Percentiles rank a stretch among this genome's conserved stretches.
Evolutionary conservation across 2,329 filamentous ascomycete genomes (phyloP).

Genomic region (Peltaster fructicola): DNA sequence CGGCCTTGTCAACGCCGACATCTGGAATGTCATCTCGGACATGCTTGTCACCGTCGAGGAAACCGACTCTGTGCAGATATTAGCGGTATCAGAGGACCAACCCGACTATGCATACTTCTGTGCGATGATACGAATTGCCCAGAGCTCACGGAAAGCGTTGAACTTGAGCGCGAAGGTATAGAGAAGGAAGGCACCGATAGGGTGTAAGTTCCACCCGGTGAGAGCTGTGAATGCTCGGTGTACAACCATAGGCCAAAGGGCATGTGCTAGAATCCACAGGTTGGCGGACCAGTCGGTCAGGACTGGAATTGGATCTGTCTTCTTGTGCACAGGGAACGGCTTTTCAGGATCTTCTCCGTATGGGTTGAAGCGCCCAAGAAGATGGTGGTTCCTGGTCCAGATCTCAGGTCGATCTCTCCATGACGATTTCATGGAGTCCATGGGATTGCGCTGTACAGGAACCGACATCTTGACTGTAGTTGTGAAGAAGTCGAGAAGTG

Average conservation of each 20-base stretch:
- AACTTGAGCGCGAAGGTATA: slow-evolving; percentile 25
- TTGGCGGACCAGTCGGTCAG: slow-evolving; percentile 20
- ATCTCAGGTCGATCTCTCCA: too few relatives aligned
- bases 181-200: slow-evolving; percentile 18
- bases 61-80: slow-evolving; percentile 24
- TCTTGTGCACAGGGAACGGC: slow-evolving; percentile 22
- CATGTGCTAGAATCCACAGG: slow-evolving; percentile 24
- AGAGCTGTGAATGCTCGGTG: slow-evolving; percentile 21
- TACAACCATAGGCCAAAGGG: slow-evolving; percentile 21
- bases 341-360: slow-evolving; percentile 11
- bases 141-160: slow-evolving; percentile 24
- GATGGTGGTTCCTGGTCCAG: too few relatives aligned
- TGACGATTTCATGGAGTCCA: slow-evolving; percentile 1
- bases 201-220: slow-evolving; percentile 16
- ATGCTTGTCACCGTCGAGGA: slow-evolving; percentile 29
- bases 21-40: slow-evolving; percentile 28
- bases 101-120: too few relatives aligned
- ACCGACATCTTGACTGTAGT: too few relatives aligned
- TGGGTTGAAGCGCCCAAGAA: neutral
- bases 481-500: too few relatives aligned
- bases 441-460: slow-evolving; percentile 1
- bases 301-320: slow-evolving; percentile 25
- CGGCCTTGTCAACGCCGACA: slow-evolving; percentile 9
- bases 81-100: too few relatives aligned
- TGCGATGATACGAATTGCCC: slow-evolving; percentile 22